phyloP scores from a whole-genome alignment of 345 rosid species.

The Streptanthus diversifolius region DNA sequence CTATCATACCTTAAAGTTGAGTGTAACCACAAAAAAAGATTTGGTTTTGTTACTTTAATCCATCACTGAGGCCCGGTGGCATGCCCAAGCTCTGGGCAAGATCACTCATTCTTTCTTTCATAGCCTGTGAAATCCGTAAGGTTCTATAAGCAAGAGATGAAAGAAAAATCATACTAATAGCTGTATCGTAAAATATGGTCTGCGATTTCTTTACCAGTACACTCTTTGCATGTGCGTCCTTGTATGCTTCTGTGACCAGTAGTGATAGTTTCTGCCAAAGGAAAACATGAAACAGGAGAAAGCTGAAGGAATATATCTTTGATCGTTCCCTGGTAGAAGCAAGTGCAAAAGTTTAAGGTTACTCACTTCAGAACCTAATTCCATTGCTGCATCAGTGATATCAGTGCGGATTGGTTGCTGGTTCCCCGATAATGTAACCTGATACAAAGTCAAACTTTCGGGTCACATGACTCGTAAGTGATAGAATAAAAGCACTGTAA shows the following conservation, averaged over 20 bases:
- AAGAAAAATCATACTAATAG: background rate
- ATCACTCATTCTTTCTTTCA: constrained; percentile 87
- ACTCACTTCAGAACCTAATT: constrained; percentile 81
- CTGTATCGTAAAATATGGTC: background rate
- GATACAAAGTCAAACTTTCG: background rate
- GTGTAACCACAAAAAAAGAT: background rate
- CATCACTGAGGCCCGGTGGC: constrained; percentile 77
- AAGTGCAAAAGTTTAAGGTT: background rate
- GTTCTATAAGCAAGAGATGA: background rate
- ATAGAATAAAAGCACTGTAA: background rate
- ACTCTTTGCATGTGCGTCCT: constrained; percentile 88
- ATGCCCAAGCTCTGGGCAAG: constrained; percentile 93
- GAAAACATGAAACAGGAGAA: background rate
- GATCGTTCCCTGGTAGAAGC: background rate
- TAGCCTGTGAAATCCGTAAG: constrained; percentile 48
- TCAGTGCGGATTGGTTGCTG: constrained; percentile 90
- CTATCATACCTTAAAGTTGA: constrained; percentile 12
- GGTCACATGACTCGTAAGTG: background rate
- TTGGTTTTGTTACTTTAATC: constrained; percentile 43
- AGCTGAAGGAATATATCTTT: background rate
- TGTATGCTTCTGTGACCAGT: constrained; percentile 82
- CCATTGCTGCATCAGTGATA: constrained; percentile 96
- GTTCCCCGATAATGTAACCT: constrained; percentile 88
- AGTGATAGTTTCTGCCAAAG: constrained; percentile 67
- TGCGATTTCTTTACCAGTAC: constrained; percentile 50